Conservation (phyloP, 371 early-diverging fungal species). For the Mortierella sp. region DNA sequence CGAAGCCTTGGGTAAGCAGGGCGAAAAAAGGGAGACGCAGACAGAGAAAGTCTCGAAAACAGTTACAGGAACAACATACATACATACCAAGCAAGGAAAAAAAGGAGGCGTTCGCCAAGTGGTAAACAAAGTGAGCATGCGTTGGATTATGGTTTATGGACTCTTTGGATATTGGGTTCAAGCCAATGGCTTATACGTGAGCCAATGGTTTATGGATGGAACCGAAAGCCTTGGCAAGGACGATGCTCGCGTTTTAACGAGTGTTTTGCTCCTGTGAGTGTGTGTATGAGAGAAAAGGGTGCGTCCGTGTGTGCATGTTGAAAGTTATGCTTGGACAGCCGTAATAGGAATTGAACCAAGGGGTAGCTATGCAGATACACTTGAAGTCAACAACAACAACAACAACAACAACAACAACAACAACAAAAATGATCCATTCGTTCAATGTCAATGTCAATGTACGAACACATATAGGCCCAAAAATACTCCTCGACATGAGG, state of each 20-base stretch:
- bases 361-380: background rate
- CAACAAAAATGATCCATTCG: background rate
- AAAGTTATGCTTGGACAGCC: background rate
- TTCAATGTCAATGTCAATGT: no score
- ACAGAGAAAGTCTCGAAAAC: background rate
- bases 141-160: background rate
- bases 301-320: background rate
- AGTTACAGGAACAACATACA: background rate
- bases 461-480: conserved; percentile 5
- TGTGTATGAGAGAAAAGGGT: background rate
- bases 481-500: background rate
- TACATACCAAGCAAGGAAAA: background rate
- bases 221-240: background rate
- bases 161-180: no score
- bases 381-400: background rate
- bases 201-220: background rate
- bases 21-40: background rate
- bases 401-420: background rate
- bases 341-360: background rate
- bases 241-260: background rate
- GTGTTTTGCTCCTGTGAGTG: background rate
- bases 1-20: background rate
- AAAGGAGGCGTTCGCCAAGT: background rate
- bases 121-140: background rate
- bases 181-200: background rate